Base-by-base conservation (phyloP, 2,329 filamentous ascomycete genomes). In the Alternaria incomplexa region DNA sequence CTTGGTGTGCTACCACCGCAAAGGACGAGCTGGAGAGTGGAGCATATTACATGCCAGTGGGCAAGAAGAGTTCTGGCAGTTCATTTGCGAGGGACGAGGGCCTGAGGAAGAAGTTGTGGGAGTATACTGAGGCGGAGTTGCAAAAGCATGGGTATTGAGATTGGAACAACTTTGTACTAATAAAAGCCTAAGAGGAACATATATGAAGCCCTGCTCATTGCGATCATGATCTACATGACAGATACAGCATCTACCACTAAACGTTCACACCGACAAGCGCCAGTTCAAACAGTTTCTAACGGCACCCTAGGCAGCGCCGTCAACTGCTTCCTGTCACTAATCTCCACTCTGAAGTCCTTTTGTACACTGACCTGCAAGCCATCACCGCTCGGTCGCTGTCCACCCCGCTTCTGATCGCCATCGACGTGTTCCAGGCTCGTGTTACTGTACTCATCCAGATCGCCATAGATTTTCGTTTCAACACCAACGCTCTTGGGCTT, bases 1-100 rank as follows among this genome's bases (percentile, higher is more conserved):
- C 83, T 10, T 84, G 82, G 82, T 79, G 78, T 20, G 80, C 79
- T 7, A 79, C 77, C 0, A 73, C 63, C 55, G 54, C 51, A 4
- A 79, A 71, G 66, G 70, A 72, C 13, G 68, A 77, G n/a, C 62
- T 85, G 22, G 70, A 67, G 55, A 82, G 77, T 62, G 83, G 83
- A 0, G 76, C 64, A 40, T 85, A 81, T 64, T 85, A 84, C 66
- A 66, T 59, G 20, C 79, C 79, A 2, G 73, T 81, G 0, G 79
- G 77, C 0, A 67, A 66, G 40, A 45, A 62, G 61, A 65, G 40
- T n/a, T 25, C 15, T 2, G 77, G 75, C 8, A 78, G 73, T 52
- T 60, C n/a, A 25, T 68, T 62, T 44, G 67, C 71, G 32, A 69
- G 58, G 47, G 76, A 80, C 65, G 47, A 64, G 51, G 80, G 73